Conservation (phyloP, 75 land plant genomes). For the Pinus taeda region DNA sequence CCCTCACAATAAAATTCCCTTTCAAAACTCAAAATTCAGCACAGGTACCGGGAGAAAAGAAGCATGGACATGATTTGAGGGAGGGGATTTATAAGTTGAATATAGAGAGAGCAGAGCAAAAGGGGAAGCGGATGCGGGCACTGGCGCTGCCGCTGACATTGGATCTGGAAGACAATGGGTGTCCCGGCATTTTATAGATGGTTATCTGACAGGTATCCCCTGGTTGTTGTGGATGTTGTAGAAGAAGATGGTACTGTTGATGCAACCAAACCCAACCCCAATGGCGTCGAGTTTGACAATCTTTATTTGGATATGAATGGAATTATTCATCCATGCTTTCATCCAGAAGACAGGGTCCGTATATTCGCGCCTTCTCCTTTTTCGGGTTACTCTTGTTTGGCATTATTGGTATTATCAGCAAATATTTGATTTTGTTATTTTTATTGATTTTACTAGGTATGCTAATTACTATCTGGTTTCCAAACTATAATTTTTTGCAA, state of each 20-base stretch:
- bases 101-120: too few relatives aligned
- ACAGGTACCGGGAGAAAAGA: too few relatives aligned
- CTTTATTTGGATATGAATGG: constrained; percentile 76
- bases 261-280: constrained; percentile 53
- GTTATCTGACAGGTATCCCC: constrained; percentile 68
- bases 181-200: constrained; percentile 77
- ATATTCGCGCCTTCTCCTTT: neutral
- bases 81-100: too few relatives aligned
- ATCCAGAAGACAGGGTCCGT: constrained; percentile 64
- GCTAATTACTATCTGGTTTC: neutral
- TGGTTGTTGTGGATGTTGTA: constrained; percentile 44
- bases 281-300: constrained; percentile 70
- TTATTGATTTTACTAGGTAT: neutral
- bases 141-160: too few relatives aligned
- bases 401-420: neutral
- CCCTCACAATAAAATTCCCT: too few relatives aligned
- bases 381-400: neutral
- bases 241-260: constrained; percentile 51
- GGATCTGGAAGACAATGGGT: constrained; percentile 37
- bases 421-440: neutral
- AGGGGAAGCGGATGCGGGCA: too few relatives aligned
- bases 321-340: constrained; percentile 83
- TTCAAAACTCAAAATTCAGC: too few relatives aligned
- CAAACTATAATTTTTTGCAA: too few relatives aligned
- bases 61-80: too few relatives aligned